These are phyloP conservation scores for Pisolithus tinctorius DNA, from an alignment of 768 basidiomycete species.

Conservation along the genomic window DNA sequence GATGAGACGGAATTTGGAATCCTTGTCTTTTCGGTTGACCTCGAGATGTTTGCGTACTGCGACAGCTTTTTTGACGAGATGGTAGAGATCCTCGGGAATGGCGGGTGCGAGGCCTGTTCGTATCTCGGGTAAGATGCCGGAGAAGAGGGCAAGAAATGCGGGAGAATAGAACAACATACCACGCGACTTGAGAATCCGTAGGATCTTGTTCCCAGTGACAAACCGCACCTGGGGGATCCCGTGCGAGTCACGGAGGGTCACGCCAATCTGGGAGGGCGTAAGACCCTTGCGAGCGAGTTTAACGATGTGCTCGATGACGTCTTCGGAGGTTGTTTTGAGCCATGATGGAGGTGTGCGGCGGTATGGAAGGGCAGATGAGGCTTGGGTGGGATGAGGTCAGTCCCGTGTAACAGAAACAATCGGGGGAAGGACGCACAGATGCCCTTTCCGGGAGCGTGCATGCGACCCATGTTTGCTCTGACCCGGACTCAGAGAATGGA, in stretches of 20 bases:
- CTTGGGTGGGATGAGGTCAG: constrained; percentile 32
- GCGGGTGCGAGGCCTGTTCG: constrained; percentile 82
- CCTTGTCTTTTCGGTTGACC: constrained; percentile 97
- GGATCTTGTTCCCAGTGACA: constrained; percentile 99
- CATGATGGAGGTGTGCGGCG: constrained; percentile 90
- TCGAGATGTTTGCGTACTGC: constrained; percentile 98
- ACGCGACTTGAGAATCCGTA: constrained; percentile 92
- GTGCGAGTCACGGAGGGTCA: constrained; percentile 95
- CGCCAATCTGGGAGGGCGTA: constrained; percentile 97
- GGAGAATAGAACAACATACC: constrained; percentile 37
- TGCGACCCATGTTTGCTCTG: constrained; percentile 79
- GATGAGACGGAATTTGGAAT: constrained; percentile 95
- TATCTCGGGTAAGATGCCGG: constrained; percentile 31
- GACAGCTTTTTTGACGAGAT: constrained; percentile 99
- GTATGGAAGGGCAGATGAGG: constrained; percentile 95
- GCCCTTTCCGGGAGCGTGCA: constrained; percentile 99
- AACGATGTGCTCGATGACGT: constrained; percentile 92
- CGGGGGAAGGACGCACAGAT: constrained; percentile 65
- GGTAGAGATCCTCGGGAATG: constrained; percentile 99
- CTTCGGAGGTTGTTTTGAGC: constrained; percentile 95
- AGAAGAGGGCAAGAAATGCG: constrained; percentile 36
- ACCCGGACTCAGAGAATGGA: constrained; percentile 9
- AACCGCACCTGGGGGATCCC: constrained; percentile 98
- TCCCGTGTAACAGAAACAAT: not conserved
- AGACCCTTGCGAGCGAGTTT: constrained; percentile 98